Percentiles rank a stretch among this genome's conserved stretches.
phyloP scores from a whole-genome alignment of 306 rosid genomes.

The Glycine soja region DNA sequence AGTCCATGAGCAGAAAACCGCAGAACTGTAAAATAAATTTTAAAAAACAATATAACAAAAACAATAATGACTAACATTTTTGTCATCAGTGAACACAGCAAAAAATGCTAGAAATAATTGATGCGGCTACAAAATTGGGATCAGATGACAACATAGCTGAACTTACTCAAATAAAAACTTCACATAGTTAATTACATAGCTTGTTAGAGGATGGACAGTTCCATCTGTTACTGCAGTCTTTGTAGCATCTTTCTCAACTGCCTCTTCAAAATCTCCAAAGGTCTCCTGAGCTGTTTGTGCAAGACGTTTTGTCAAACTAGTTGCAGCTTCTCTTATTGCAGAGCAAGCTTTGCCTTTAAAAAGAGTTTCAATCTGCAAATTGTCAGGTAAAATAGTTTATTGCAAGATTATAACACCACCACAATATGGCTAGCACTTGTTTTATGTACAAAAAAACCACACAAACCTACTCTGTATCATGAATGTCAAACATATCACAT shows the following conservation, averaged over 20 bases:
- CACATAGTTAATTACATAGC: conserved; percentile 95
- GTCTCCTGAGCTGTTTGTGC: conserved; percentile 94
- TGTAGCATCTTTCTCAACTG: conserved; percentile 94
- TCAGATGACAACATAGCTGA: conserved; percentile 11
- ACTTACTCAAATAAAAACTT: conserved; percentile 98
- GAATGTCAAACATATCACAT: conserved; percentile 32
- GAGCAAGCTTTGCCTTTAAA: conserved; percentile 87
- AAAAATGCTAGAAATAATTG: conserved; percentile 38
- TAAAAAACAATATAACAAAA: not conserved
- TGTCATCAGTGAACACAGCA: not conserved
- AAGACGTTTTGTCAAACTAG: conserved; percentile 83
- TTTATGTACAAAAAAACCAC: conserved; percentile 31
- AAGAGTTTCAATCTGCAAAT: conserved; percentile 76
- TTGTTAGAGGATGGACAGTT: conserved; percentile 97
- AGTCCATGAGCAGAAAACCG: conserved; percentile 1
- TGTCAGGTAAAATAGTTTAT: conserved; percentile 34
- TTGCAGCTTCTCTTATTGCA: conserved; percentile 83
- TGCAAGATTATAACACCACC: conserved; percentile 34
- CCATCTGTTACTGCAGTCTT: conserved; percentile 97
- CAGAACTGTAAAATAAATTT: not conserved
- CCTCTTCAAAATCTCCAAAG: conserved; percentile 98
- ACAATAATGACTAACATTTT: conserved; percentile 8
- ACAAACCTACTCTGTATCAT: conserved; percentile 12
- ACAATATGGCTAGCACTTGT: conserved; percentile 8
- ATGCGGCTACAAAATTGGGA: conserved; percentile 15